Evolutionary conservation across 2,329 filamentous ascomycete genomes (phyloP), one percentile per base, ranked within the genome.

Genomic region (Aspergillus unguis): DNA sequence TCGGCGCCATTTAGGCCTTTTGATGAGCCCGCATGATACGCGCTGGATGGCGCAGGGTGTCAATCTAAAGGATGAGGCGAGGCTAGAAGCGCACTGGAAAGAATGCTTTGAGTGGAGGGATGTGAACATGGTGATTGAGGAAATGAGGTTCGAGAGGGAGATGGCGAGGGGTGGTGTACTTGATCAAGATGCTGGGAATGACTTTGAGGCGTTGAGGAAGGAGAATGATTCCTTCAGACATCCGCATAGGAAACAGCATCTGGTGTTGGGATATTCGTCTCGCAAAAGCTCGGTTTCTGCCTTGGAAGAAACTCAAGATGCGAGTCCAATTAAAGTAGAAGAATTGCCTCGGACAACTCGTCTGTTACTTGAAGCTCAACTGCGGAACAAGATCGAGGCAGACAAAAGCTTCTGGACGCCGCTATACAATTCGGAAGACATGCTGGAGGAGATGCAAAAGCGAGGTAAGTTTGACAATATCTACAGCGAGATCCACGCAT

Each of bases 41-140:
- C 6, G 3, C 9, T 53, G 50, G 50, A 31, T 44, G 38, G 44
- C 44, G 9, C 50, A 53, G 50, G 6, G 31, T 4, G 38, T 42
- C 9, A 26, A 26, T 5, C 36, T 53, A n/a, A 7, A 32, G 11
- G 35, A 36, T 44, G 36, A 44, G 9, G n/a, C 10, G 5, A 32
- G 23, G n/a, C 27, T 53, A 2, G 33, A 27, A 7, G 17, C 10
- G 25, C 37, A 53, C 26, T 43, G 29, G 50, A 36, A 31, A 3
- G 32, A 48, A 11, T 48, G 50, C 6, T 28, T 27, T 11, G 31
- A 38, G 11, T 53, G 50, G 50, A 53, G 43, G 26, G 40, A 44
- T n/a, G 50, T 44, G n/a, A 48, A 53, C 33, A 38, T 48, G 38
- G 50, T 40, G 23, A 53, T 53, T 23, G 50, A 53, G 32, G 50